A percentile compares a stretch with the other conserved stretches of the same genome.
Conservation (phyloP, 768 basidiomycete genomes). For the Clitopilus passeckerianus region DNA sequence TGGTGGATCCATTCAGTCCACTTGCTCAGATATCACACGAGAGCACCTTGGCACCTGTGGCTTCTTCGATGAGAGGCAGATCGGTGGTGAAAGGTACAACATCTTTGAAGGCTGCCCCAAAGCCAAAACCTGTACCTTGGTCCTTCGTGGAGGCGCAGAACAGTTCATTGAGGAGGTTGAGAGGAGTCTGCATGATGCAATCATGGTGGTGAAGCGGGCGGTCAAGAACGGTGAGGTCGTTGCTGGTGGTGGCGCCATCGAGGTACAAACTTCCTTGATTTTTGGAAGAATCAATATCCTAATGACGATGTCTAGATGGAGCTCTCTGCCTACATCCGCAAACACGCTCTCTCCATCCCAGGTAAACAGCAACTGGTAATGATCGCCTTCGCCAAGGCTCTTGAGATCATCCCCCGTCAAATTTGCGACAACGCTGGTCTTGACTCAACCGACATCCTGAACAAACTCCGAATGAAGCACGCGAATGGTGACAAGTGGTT, state of each 20-base stretch:
- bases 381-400: constrained; percentile 92
- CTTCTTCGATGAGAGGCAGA: constrained; percentile 88
- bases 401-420: constrained; percentile 96
- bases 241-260: constrained; percentile 95
- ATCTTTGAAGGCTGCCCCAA: constrained; percentile 90
- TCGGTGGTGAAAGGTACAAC: constrained; percentile 96
- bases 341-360: constrained; percentile 86
- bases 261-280: constrained; percentile 45
- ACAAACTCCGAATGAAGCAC: constrained; percentile 96
- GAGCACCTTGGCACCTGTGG: constrained; percentile 96
- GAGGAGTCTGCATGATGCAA: constrained; percentile 94
- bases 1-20: constrained; percentile 92
- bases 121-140: constrained; percentile 92
- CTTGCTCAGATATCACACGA: constrained; percentile 85
- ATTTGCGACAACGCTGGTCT: constrained; percentile 98
- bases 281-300: not conserved
- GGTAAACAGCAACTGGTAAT: constrained; percentile 95
- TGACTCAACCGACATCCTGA: constrained; percentile 95
- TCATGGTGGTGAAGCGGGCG: constrained; percentile 99
- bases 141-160: constrained; percentile 94
- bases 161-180: constrained; percentile 99
- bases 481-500: constrained; percentile 85
- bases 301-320: constrained; percentile 71
- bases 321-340: constrained; percentile 89
- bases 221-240: constrained; percentile 95